Evolutionary conservation across 768 basidiomycete genomes (phyloP), one percentile per base, ranked within the genome.

Genomic region (Megacollybia marginata): DNA sequence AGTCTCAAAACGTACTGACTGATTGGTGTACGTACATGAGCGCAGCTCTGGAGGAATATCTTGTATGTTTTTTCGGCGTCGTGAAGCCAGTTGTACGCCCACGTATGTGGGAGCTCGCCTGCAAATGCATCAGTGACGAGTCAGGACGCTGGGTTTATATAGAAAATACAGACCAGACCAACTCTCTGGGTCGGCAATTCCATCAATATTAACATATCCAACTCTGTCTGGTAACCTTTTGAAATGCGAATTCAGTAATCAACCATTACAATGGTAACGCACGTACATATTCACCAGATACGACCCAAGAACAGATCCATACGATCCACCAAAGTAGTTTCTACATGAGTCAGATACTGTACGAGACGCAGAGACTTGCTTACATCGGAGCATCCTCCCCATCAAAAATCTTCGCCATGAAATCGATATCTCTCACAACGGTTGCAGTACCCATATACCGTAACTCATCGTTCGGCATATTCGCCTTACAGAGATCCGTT

Each of bases 281-380:
- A 9, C 56, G 40, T 44, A 56, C 60, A 62, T 62, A 42, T 62
- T 62, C 11, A 57, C 60, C 3, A 62, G 53, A 42, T 62, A 62
- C 12, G 59, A 54, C 8, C 60, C 60, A 9, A 59, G 49, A 20
- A 59, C 57, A 5, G 58, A 58, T 2, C 60, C 60, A 46, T 62
- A 62, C 1, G 60, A 62, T 2, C 48, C 54, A 18, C 58, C 57
- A 51, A 52, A 59, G 45, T 54, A 59, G 18, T 62, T 57, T n/a
- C 60, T 62, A 23, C 3, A 15, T 4, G 32, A 23, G 2, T 44
- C 38, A 49, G 40, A 28, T 36, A 32, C 33, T 5, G 8, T 9
- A 15, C 11, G 32, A 34, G 15, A 31, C 38, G 10, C 15, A 34
- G n/a, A n/a, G 33, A 18, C 20, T 10, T 32, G 40, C 57, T 35